Evolutionary conservation across 2,329 filamentous ascomycete genomes (phyloP).

Genomic region (Botryosphaeria dothidea): DNA sequence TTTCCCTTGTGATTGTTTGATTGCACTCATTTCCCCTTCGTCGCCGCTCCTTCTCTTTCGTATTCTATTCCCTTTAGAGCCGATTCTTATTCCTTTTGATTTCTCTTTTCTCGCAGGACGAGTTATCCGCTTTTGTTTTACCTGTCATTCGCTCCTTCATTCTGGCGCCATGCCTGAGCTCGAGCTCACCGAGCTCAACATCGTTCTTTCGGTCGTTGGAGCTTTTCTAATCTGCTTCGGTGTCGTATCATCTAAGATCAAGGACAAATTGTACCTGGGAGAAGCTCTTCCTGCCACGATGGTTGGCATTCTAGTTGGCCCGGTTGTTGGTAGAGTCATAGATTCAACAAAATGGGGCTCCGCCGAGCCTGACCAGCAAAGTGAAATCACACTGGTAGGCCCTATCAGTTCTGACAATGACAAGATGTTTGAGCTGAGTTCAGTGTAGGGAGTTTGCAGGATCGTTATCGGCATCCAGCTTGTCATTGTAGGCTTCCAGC

Average conservation of each 20-base stretch:
- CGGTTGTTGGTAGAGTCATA: slow-evolving; percentile 50
- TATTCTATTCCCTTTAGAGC: not conserved
- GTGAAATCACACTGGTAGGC: slow-evolving; percentile 44
- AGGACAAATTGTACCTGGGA: slow-evolving; percentile 55
- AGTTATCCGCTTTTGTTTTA: not conserved
- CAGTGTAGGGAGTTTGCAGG: slow-evolving; percentile 56
- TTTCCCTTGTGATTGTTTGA: not conserved
- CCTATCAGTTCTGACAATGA: too few species aligned
- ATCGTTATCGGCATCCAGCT: slow-evolving; percentile 64
- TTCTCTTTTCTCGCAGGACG: not conserved
- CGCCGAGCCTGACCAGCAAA: slow-evolving; percentile 33
- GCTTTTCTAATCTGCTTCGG: slow-evolving; percentile 53
- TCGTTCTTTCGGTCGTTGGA: slow-evolving; percentile 50
- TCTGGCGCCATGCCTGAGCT: slow-evolving; percentile 46
- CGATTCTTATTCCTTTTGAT: not conserved
- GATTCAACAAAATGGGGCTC: slow-evolving; percentile 44
- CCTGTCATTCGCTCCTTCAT: not conserved
- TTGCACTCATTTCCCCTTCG: not conserved
- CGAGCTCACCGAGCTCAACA: slow-evolving; percentile 55
- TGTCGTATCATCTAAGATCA: slow-evolving; percentile 55
- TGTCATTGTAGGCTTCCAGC: slow-evolving; percentile 64
- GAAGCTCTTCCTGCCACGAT: slow-evolving; percentile 41
- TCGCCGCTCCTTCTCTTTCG: not conserved
- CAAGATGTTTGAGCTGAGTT: too few species aligned
- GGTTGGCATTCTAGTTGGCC: not conserved